Evolutionary conservation across 176 grass and related monocot species (phyloP), one percentile per base, ranked within the genome.

Genomic region (Carex myosuroides): DNA sequence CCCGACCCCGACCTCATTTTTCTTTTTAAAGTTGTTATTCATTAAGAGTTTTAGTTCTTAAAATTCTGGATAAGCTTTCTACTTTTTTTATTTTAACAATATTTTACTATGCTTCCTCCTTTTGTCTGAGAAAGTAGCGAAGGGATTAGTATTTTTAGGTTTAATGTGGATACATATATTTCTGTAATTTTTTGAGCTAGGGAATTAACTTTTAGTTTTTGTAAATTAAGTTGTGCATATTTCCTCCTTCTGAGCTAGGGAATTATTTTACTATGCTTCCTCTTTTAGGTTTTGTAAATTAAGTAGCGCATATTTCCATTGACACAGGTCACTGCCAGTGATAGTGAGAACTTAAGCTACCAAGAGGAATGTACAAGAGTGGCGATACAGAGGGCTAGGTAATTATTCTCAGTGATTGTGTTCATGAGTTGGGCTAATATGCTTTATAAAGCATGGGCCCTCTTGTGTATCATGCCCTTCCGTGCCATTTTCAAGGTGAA

Each of bases 311-410:
- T 3, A 56, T 64, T 63, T 16, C 12, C 6, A 8, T 60, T 24
- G 46, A 50, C 6, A 16, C 78, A 87, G 64, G 64, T 81, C 8
- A 37, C 48, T 8, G 44, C 35, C 21, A 48, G 52, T 16, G 16
- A 22, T 22, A 24, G 6, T 78, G 79, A 59, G 4, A 59, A 82
- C 6, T 83, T 85, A 60, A 89, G 84, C 79, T 37, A 70, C 39
- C 88, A 89, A 85, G 88, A 89, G 37, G 35, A 82, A 44, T 55
- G 73, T 13, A 89, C 88, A 59, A 72, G 79, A 16, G 2, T 26
- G n/a, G 84, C 88, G 24, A 85, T 89, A 37, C 75, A 65, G 29
- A 67, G 7, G 42, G 88, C 84, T 32, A 86, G 84, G 84, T 79
- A 81, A 80, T 33, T 64, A 35, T 35, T 53, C 48, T 60, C 17